A percentile compares a stretch with the other conserved stretches of the same genome.
These are phyloP conservation scores for Pseudognaphalium luteoalbum DNA, from an alignment of 129 eudicot genomes.

Conservation along the genomic window DNA sequence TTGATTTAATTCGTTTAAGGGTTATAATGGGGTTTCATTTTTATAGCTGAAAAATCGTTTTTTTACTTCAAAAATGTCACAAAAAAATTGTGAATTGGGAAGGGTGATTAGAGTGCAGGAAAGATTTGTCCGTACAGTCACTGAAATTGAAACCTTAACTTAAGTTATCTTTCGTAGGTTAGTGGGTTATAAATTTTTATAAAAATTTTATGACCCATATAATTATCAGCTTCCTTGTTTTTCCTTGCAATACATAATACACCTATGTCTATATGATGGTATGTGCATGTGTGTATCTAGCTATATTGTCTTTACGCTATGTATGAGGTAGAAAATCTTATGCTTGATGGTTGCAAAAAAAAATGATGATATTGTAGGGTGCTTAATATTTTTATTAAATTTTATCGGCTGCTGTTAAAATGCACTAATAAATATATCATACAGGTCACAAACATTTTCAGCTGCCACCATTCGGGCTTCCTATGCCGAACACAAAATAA, in stretches of 20 bases:
- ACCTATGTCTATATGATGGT: neutral
- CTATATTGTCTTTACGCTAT: neutral
- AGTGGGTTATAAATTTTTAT: neutral
- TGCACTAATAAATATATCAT: conserved; percentile 14
- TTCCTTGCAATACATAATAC: no score
- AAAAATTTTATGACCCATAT: neutral
- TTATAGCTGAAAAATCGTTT: neutral
- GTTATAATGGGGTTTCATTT: neutral
- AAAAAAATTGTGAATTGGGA: neutral
- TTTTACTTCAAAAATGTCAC: neutral
- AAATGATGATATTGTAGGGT: conserved; percentile 18
- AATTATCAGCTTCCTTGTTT: neutral
- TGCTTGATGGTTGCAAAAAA: neutral
- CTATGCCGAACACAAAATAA: conserved; percentile 34
- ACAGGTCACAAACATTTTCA: conserved; percentile 31
- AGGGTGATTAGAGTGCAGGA: neutral
- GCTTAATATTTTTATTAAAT: neutral
- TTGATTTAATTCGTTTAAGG: conserved; percentile 5
- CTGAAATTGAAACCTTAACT: neutral
- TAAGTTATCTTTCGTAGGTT: no score
- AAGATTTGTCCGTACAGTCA: neutral
- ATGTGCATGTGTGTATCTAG: neutral
- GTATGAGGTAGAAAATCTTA: neutral
- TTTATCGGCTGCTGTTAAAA: neutral
- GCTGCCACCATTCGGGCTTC: conserved; percentile 37